Evolutionary conservation across 257 asterid genomes (phyloP).

Genomic region (Linaria vulgaris): DNA sequence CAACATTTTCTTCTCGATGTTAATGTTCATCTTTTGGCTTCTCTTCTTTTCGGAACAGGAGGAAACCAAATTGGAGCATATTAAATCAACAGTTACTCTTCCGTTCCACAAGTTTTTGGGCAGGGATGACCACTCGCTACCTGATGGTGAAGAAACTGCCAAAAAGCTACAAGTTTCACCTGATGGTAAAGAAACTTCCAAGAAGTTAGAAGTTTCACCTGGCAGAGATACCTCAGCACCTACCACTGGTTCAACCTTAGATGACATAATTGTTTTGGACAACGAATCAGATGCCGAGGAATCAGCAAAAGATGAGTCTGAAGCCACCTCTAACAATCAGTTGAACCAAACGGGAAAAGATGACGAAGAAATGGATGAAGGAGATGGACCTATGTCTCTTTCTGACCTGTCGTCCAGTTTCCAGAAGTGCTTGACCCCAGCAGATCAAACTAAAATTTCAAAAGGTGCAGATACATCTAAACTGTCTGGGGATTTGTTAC

Average conservation of each 20-base stretch:
- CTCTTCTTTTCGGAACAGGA: conserved; percentile 38
- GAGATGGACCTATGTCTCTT: conserved; percentile 55
- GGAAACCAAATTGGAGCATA: conserved; percentile 71
- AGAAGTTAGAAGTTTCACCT: conserved; percentile 22
- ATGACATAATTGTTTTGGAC: conserved; percentile 55
- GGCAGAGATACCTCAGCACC: conserved; percentile 26
- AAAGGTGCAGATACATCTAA: conserved; percentile 38
- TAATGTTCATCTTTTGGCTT: neutral
- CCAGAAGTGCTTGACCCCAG: conserved; percentile 60
- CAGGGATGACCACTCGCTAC: conserved; percentile 32
- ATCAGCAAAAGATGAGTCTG: conserved; percentile 29
- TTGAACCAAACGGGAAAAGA: conserved; percentile 27
- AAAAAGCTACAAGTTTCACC: conserved; percentile 23
- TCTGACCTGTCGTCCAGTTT: conserved; percentile 77
- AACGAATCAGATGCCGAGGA: conserved; percentile 53
- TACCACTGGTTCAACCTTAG: conserved; percentile 35
- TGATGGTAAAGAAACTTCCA: conserved; percentile 25
- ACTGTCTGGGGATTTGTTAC: conserved; percentile 27
- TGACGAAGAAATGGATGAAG: conserved; percentile 42
- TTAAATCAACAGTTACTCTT: conserved; percentile 68
- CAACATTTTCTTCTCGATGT: conserved; percentile 2
- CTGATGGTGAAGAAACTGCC: conserved; percentile 27
- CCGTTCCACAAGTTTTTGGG: conserved; percentile 69
- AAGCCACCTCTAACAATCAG: conserved; percentile 25
- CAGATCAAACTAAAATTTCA: conserved; percentile 24